Conservation (phyloP, 257 asterid species). For the Solanum arcanum region DNA sequence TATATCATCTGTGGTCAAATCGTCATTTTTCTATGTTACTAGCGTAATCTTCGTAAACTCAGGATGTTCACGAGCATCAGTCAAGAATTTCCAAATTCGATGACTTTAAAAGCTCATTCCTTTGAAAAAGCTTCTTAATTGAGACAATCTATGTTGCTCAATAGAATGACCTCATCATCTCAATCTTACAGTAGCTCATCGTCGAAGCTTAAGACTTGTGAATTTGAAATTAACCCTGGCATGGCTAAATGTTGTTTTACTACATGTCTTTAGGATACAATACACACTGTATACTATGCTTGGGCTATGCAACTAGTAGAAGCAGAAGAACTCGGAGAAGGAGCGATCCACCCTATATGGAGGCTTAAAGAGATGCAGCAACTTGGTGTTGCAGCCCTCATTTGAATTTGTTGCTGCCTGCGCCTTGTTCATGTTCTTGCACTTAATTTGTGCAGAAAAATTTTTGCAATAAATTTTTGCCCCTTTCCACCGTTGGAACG, state of each 20-base stretch:
- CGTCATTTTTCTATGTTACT: background rate
- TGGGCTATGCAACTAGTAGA: constrained; percentile 98
- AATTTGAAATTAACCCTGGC: background rate
- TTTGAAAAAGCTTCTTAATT: background rate
- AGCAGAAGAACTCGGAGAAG: constrained; percentile 69
- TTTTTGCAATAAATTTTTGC: background rate
- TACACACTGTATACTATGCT: constrained; percentile 78
- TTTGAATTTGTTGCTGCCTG: constrained; percentile 18
- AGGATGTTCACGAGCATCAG: background rate
- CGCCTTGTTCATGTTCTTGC: background rate
- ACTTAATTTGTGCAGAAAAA: background rate
- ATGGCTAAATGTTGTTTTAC: background rate
- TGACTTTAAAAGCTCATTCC: background rate
- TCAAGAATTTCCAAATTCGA: background rate
- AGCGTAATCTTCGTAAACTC: background rate
- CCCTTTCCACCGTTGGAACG: background rate
- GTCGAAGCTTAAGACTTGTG: background rate
- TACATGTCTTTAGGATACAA: constrained; percentile 54
- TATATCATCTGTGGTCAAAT: background rate
- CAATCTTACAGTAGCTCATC: background rate
- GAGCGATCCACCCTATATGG: constrained; percentile 65
- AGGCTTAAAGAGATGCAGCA: constrained; percentile 95
- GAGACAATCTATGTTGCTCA: background rate
- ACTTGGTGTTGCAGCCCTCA: constrained; percentile 75
- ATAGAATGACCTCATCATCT: background rate